Evolutionary conservation across 371 early-diverging fungal genomes (phyloP).

Genomic region (Rhizopus microsporus): DNA sequence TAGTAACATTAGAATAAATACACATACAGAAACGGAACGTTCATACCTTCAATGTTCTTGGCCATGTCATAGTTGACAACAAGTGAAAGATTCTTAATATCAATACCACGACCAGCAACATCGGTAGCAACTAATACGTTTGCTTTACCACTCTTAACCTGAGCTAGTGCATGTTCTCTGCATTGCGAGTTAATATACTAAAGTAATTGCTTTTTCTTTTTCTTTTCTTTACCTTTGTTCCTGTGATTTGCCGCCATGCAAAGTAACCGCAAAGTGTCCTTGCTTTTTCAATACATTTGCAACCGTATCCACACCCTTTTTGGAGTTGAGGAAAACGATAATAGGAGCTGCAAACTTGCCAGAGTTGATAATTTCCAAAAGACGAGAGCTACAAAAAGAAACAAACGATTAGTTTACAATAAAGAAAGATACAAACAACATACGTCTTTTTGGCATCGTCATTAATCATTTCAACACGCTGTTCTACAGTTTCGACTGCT

Average conservation of each 20-base stretch:
- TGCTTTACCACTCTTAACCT: constrained; percentile 74
- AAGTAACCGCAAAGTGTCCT: constrained; percentile 73
- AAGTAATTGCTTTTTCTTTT: not conserved
- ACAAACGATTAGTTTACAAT: not conserved
- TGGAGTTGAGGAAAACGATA: constrained; percentile 97
- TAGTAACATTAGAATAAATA: constrained; percentile 29
- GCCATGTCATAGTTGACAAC: constrained; percentile 99
- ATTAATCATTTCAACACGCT: constrained; percentile 89
- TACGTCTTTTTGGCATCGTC: constrained; percentile 86
- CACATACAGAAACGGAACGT: not conserved
- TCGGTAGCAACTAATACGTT: constrained; percentile 93
- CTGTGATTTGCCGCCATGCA: constrained; percentile 97
- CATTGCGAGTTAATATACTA: not conserved
- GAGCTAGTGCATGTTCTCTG: constrained; percentile 69
- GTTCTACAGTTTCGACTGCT: constrained; percentile 93
- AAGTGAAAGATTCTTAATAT: constrained; percentile 94
- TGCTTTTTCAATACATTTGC: constrained; percentile 70
- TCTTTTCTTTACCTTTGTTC: constrained; percentile 72
- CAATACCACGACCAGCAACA: constrained; percentile 99
- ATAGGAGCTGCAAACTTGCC: constrained; percentile 80
- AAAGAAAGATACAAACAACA: constrained; percentile 10
- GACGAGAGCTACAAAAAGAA: constrained; percentile 56
- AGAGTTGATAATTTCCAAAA: constrained; percentile 73
- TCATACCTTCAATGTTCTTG: constrained; percentile 86
- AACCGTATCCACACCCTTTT: constrained; percentile 81